phyloP scores from a whole-genome alignment of 345 rosid genomes.

The Salix suchowensis region DNA sequence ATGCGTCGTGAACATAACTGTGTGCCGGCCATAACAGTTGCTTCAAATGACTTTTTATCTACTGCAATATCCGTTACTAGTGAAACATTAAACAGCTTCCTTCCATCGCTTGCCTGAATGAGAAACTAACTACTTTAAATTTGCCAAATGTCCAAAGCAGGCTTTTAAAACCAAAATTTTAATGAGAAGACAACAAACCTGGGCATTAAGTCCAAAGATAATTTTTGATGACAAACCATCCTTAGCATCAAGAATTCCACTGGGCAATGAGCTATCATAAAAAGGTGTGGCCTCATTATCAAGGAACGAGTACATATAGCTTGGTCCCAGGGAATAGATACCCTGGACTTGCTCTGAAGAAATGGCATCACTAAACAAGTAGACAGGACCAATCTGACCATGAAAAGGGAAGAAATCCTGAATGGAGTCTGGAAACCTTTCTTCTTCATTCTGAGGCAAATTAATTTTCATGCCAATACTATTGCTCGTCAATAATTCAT shows the following conservation, averaged over 20 bases:
- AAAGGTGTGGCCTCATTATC: slow-evolving; percentile 62
- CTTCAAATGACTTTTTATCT: slow-evolving; percentile 74
- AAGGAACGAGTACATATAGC: slow-evolving; percentile 93
- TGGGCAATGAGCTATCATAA: slow-evolving; percentile 52
- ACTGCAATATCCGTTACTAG: slow-evolving; percentile 51
- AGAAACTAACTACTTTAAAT: slow-evolving; percentile 16
- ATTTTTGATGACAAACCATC: slow-evolving; percentile 92
- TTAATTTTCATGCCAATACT: slow-evolving; percentile 62
- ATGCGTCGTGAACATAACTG: slow-evolving; percentile 88
- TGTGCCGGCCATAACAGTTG: slow-evolving; percentile 67
- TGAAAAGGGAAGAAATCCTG: slow-evolving; percentile 57
- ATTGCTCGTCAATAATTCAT: slow-evolving; percentile 68
- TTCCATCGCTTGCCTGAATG: slow-evolving; percentile 88
- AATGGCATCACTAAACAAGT: slow-evolving; percentile 75
- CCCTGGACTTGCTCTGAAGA: slow-evolving; percentile 82
- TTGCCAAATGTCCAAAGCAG: slow-evolving; percentile 1
- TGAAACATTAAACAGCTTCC: slow-evolving; percentile 80
- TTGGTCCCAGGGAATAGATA: slow-evolving; percentile 76
- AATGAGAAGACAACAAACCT: slow-evolving; percentile 41
- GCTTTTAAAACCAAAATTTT: neutral
- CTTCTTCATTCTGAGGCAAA: slow-evolving; percentile 55
- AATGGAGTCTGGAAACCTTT: slow-evolving; percentile 37
- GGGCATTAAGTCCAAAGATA: slow-evolving; percentile 87
- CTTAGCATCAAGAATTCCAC: slow-evolving; percentile 83
- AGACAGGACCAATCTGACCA: slow-evolving; percentile 94